Evolutionary conservation across 768 basidiomycete genomes (phyloP), one percentile per base, ranked within the genome.

Genomic region (Xanthoconium stramineum): DNA sequence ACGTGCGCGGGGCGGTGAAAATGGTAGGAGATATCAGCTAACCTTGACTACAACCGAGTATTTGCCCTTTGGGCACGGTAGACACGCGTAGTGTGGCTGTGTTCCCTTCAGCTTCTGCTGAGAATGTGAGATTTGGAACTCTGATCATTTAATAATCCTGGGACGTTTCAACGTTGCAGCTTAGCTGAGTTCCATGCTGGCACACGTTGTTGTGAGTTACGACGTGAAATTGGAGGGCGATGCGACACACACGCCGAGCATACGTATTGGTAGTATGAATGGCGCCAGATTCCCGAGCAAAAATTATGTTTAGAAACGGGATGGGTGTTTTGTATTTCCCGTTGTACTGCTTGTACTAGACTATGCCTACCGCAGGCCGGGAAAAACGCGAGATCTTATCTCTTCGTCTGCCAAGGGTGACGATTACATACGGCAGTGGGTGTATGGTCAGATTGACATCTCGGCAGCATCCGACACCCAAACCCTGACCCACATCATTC

Each of bases 31-130:
- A n/a, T 14, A 30, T 39, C 50, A 50, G 54, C 66, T 75, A 45
- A 66, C 69, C 32, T 67, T 73, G 6, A 72, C 74, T 1, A 59
- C 65, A 33, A 69, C 36, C 47, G 63, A 58, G 7, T 76, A 67
- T 55, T 44, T 78, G 20, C 44, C 69, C 1, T 80, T 78, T 62
- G 78, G 78, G n/a, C 60, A 60, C 11, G 65, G 67, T 28, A 61
- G 30, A 47, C 57, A 55, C 19, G 50, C 53, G 8, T 60, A 58
- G 58, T 61, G 36, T 13, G 52, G 3, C 10, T 13, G 1, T 28
- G 32, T 19, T 3, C n/a, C 17, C n/a, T 4, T 17, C 5, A n/a
- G n/a, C n/a, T n/a, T n/a, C n/a, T n/a, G n/a, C n/a, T n/a, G n/a
- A n/a, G n/a, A n/a, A n/a, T n/a, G n/a, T n/a, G n/a, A 1, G 5